These are phyloP conservation scores for Wakefieldia striispora DNA, from an alignment of 768 basidiomycete genomes.

Conservation along the genomic window DNA sequence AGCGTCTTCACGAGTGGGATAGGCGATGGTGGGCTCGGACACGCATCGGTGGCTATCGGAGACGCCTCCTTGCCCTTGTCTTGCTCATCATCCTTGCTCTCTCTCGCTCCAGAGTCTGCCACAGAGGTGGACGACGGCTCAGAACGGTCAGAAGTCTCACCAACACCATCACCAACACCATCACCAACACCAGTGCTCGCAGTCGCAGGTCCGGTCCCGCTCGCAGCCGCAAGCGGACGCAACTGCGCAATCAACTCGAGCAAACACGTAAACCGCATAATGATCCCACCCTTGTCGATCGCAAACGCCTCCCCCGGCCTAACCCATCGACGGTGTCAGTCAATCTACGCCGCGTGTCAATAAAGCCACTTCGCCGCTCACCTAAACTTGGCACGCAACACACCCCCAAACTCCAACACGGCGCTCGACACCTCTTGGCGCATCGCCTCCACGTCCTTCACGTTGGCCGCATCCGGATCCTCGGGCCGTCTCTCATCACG, in stretches of 20 bases:
- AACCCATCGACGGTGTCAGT: not conserved
- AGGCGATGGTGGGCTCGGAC: not conserved
- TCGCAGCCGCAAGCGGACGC: constrained; percentile 2
- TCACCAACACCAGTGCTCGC: no score
- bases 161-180: no score
- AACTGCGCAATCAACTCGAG: constrained; percentile 22
- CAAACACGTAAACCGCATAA: constrained; percentile 24
- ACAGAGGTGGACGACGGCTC: no score
- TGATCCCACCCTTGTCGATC: constrained; percentile 20
- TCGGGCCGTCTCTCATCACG: not conserved
- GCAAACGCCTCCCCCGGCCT: constrained; percentile 20
- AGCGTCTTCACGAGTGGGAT: constrained; percentile 37
- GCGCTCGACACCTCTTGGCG: constrained; percentile 16
- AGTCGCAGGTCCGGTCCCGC: no score
- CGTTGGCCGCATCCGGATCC: not conserved
- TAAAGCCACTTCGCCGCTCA: constrained; percentile 3
- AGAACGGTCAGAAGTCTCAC: no score
- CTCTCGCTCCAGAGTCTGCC: no score
- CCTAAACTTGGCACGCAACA: constrained; percentile 17
- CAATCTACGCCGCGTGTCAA: not conserved
- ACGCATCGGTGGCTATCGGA: not conserved
- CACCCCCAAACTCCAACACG: constrained; percentile 12
- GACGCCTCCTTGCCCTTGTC: not conserved
- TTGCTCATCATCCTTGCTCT: no score
- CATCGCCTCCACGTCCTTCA: constrained; percentile 11